These are phyloP conservation scores for Trichoderma sp. DNA, from an alignment of 2,329 filamentous ascomycete genomes.

Conservation along the genomic window DNA sequence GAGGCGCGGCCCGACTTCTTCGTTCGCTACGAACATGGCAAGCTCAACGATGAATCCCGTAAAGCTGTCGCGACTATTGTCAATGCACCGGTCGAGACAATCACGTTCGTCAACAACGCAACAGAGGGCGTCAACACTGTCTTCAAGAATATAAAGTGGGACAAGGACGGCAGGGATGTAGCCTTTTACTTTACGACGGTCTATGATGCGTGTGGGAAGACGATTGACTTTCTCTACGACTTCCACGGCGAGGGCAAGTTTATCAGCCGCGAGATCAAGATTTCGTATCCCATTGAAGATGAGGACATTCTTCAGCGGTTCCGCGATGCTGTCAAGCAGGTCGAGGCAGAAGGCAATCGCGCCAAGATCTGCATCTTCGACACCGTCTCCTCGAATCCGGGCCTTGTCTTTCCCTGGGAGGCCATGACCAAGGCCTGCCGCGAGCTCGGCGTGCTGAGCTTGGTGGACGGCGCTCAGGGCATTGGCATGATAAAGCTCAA, in stretches of 20 bases:
- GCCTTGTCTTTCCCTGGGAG: slow-evolving; percentile 79
- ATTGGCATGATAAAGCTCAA: slow-evolving; percentile 78
- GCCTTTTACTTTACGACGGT: slow-evolving; percentile 79
- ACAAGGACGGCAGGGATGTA: slow-evolving; percentile 71
- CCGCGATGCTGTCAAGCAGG: slow-evolving; percentile 56
- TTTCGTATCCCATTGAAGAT: slow-evolving; percentile 72
- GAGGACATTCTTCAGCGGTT: slow-evolving; percentile 66
- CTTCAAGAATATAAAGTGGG: slow-evolving; percentile 31
- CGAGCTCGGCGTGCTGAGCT: slow-evolving; percentile 68
- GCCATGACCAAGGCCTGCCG: slow-evolving; percentile 65
- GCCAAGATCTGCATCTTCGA: slow-evolving; percentile 74
- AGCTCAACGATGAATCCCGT: slow-evolving; percentile 56
- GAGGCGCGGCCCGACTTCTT: slow-evolving; percentile 70
- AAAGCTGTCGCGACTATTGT: slow-evolving; percentile 68
- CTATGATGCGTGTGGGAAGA: slow-evolving; percentile 78
- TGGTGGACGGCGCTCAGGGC: slow-evolving; percentile 84
- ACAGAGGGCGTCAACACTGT: slow-evolving; percentile 30
- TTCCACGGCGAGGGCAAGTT: slow-evolving; percentile 48
- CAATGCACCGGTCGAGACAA: slow-evolving; percentile 64
- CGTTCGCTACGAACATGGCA: slow-evolving; percentile 56
- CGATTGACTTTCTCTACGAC: slow-evolving; percentile 36
- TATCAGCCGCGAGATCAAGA: slow-evolving; percentile 58
- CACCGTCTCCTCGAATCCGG: slow-evolving; percentile 77
- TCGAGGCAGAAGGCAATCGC: slow-evolving; percentile 60
- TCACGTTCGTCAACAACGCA: slow-evolving; percentile 79